These are phyloP conservation scores for Hyphopichia pseudoburtonii DNA, from an alignment of 1,139 yeast genomes.

Conservation along the genomic window DNA sequence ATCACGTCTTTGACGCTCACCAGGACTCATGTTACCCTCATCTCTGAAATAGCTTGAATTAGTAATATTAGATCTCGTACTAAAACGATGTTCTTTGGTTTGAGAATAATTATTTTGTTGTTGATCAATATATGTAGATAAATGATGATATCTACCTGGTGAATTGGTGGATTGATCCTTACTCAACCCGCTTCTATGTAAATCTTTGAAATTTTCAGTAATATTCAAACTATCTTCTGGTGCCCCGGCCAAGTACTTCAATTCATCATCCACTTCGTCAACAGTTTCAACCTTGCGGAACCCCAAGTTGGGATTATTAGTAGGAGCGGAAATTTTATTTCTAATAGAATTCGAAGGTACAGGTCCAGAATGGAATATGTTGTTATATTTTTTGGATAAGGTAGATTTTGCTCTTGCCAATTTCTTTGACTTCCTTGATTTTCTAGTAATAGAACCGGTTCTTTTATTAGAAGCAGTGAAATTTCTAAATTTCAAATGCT, in stretches of 20 bases:
- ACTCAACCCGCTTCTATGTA: too few species aligned
- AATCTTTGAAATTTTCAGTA: constrained; percentile 4
- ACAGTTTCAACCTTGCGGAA: constrained; percentile 17
- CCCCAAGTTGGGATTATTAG: constrained; percentile 32
- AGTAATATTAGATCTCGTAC: constrained; percentile 1
- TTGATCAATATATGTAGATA: constrained; percentile 29
- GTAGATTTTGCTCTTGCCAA: constrained; percentile 4
- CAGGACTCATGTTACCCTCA: constrained; percentile 1
- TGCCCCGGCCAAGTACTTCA: constrained; percentile 32
- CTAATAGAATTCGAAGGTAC: too few species aligned
- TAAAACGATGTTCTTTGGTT: neutral
- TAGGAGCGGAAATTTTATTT: constrained; percentile 24
- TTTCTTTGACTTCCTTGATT: constrained; percentile 15
- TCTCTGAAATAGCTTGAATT: constrained; percentile 1
- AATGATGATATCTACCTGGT: constrained; percentile 20
- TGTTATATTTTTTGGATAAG: neutral
- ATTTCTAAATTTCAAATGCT: constrained; percentile 17
- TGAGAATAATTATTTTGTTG: constrained; percentile 23
- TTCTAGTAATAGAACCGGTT: constrained; percentile 15
- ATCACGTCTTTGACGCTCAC: neutral
- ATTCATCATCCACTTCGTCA: constrained; percentile 21
- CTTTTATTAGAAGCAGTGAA: constrained; percentile 33
- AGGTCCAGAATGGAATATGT: neutral
- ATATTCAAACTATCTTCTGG: constrained; percentile 16
- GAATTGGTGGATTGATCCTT: constrained; percentile 6